Evolutionary conservation across 345 rosid genomes (phyloP), one percentile per base, ranked within the genome.

Genomic region (Brassica juncea): DNA sequence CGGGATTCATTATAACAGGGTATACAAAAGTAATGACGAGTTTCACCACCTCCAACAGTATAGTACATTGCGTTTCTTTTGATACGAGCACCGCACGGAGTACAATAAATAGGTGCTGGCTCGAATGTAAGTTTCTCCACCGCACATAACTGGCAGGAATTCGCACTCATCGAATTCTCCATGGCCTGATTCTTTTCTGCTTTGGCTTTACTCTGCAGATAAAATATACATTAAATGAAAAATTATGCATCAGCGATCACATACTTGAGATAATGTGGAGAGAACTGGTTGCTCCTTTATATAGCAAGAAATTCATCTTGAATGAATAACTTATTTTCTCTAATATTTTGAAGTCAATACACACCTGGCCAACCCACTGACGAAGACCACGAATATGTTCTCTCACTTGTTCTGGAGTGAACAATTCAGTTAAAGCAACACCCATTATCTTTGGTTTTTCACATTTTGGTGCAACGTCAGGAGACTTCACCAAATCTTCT

Each of bases 361-460:
- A 49, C 77, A 93, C 99, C 97, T 96, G 99, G 80, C 99, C 98
- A 84, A 96, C 98, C 98, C 99, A 96, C 84, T 79, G 98, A 77
- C 99, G 89, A 71, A 96, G 97, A 57, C 99, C 98, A 19, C n/a
- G 77, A 47, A 96, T 96, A 86, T 96, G 99, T 85, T 87, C 94
- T 73, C 90, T 89, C 39, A 96, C 93, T 89, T 96, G 98, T 80
- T 96, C 98, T 8, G 99, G 99, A 52, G 99, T 93, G 81, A 96
- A 96, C 74, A 96, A 83, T 81, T 96, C 99, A 35, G 91, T 96
- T 88, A 93, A 76, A 54, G 99, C 93, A 30, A 96, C 98, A 62
- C 98, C 99, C 77, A 89, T 92, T 82, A 96, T 90, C 78, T 88
- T 93, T 71, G 99, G 94, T 86, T 96, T 96, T 76, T 92, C 97